These are phyloP conservation scores for Nemania serpens DNA, from an alignment of 2,329 filamentous ascomycete genomes.

Conservation along the genomic window DNA sequence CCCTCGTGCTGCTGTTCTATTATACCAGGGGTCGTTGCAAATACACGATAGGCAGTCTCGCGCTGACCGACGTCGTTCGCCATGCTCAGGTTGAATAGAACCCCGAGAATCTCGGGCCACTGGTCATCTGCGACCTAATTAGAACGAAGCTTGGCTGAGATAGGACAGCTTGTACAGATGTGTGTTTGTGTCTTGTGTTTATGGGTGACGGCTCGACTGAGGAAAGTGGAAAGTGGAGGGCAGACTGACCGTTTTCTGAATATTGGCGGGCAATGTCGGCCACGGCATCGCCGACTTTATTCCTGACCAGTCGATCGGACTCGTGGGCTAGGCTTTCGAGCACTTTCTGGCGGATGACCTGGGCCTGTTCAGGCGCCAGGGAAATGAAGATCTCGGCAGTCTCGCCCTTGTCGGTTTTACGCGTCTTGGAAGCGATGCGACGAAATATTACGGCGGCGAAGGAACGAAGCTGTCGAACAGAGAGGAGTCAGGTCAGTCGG, in stretches of 20 bases:
- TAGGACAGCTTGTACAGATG: background rate
- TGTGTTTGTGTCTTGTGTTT: background rate
- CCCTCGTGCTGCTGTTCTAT: conserved; percentile 96
- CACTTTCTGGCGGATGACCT: conserved; percentile 81
- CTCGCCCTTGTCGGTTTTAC: conserved; percentile 73
- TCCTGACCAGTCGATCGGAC: conserved; percentile 73
- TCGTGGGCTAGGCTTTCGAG: conserved; percentile 78
- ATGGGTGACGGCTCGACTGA: background rate
- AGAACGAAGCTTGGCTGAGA: conserved; percentile 18
- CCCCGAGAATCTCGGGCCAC: conserved; percentile 87
- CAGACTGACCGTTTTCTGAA: conserved; percentile 77
- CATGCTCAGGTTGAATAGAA: conserved; percentile 89
- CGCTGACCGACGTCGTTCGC: conserved; percentile 81
- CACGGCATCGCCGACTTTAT: conserved; percentile 97
- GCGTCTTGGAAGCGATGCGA: conserved; percentile 86
- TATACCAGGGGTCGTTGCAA: conserved; percentile 90
- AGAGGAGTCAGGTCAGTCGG: conserved; percentile 6
- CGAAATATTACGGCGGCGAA: conserved; percentile 95
- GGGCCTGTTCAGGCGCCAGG: conserved; percentile 72
- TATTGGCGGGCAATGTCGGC: conserved; percentile 96
- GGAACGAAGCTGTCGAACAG: conserved; percentile 71
- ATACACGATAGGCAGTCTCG: conserved; percentile 93
- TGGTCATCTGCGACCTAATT: conserved; percentile 65
- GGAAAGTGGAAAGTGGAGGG: background rate
- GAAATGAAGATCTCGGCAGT: conserved; percentile 85